phyloP scores from a whole-genome alignment of 1,284 basidiomycete genomes.

The Rhodotorula sp. region DNA sequence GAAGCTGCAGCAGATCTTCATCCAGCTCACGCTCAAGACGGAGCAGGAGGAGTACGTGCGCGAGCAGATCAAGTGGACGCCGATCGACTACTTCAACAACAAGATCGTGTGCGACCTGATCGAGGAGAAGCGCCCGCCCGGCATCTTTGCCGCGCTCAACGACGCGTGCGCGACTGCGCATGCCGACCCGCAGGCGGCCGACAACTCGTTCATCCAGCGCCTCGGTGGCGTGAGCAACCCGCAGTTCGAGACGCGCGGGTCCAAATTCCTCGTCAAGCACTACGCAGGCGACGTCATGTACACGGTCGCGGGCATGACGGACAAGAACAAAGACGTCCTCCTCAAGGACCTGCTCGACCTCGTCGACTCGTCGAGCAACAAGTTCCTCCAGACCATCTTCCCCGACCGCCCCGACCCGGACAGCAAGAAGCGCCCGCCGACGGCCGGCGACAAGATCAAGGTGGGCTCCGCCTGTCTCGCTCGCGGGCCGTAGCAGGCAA shows the following conservation, averaged over 20 bases:
- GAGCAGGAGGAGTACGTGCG: conserved; percentile 99
- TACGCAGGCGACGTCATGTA: conserved; percentile 99
- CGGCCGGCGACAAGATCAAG: conserved; percentile 97
- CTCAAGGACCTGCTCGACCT: conserved; percentile 94
- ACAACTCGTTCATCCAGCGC: conserved; percentile 95
- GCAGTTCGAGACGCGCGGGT: conserved; percentile 89
- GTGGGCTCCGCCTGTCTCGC: conserved; percentile 51
- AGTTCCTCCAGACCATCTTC: conserved; percentile 86
- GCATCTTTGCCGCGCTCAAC: conserved; percentile 96
- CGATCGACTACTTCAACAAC: conserved; percentile 97
- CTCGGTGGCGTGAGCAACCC: conserved; percentile 59
- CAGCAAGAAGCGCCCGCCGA: conserved; percentile 97
- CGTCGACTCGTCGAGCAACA: conserved; percentile 73
- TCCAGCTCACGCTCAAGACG: conserved; percentile 96
- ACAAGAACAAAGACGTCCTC: conserved; percentile 99
- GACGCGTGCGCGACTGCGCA: conserved; percentile 98
- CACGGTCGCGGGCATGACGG: conserved; percentile 96
- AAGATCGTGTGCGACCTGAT: conserved; percentile 94
- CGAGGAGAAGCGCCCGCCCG: conserved; percentile 92
- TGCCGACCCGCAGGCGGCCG: conserved; percentile 93
- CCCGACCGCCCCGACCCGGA: conserved; percentile 93
- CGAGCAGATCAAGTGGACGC: conserved; percentile 99
- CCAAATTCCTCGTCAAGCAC: conserved; percentile 88
- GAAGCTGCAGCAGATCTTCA: conserved; percentile 91
- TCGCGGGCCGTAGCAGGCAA: conserved; percentile 50